Base-by-base conservation (phyloP, 176 grass and related monocot genomes). In the Calamus simplicifolius region DNA sequence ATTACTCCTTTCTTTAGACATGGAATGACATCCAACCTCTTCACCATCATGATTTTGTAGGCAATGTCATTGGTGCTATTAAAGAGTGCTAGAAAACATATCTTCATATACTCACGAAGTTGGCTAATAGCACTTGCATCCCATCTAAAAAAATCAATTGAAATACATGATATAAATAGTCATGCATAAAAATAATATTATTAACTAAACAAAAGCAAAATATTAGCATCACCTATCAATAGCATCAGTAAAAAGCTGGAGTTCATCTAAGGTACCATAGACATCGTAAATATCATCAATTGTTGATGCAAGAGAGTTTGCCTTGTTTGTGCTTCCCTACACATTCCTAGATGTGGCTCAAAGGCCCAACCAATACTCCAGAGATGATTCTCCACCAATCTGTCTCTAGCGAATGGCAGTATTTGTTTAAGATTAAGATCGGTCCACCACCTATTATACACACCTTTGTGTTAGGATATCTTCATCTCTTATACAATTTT, bases 71-170 rank as follows among this genome's bases (percentile, higher is more conserved):
- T 58, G 1, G 57, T 78, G 7, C 65, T 87, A 12, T 63, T 25
- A 5, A 59, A 17, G 49, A 87, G 63, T 10, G 60, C 52, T 0
- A 57, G 48, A 71, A 74, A 81, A 27, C 73, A 48, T 1, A 15
- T 38, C 57, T 55, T 74, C 84, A 87, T 82, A 49, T 87, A 82
- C 38, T 75, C 79, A 4, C 74, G 84, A 16, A 86, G 68, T 18
- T n/a, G 50, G 57, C 72, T 50, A 31, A 27, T 25, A 1, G 71
- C 65, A 29, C 7, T 14, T 3, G 18, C 15, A 0, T 70, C 59
- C 73, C 73, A 81, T 19, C 48, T 6, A 17, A 56, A 18, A 6
- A 61, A 4, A 65, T 1, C 5, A 18, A 1, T 25, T 26, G 18
- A 19, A 19, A 23, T 23, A 23, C 5, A 23, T 23, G 21, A 23